Percentiles rank a stretch among this genome's conserved stretches.
phyloP scores from a whole-genome alignment of 495 filamentous ascomycete genomes.

The Cetradonia linearis region DNA sequence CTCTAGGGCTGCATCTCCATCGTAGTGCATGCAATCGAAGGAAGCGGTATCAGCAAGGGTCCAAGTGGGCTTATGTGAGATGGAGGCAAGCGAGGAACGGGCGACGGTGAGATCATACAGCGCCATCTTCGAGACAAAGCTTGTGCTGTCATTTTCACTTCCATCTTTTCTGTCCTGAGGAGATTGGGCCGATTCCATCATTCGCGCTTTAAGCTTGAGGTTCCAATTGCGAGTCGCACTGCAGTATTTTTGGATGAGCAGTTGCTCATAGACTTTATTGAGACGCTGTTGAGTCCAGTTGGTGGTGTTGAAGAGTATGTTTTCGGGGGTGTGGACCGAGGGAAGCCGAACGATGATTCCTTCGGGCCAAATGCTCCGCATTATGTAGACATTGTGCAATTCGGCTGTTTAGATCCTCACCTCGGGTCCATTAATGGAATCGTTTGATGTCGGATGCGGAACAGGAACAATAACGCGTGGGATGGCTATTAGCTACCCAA shows the following conservation, averaged over 20 bases:
- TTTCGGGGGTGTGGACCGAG: background rate
- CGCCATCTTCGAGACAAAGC: slow-evolving; percentile 3
- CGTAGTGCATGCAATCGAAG: slow-evolving; percentile 16
- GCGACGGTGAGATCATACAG: slow-evolving; percentile 8
- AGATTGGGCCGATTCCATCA: background rate
- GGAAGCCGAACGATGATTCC: background rate
- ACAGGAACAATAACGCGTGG: background rate
- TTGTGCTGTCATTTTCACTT: background rate
- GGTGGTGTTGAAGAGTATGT: background rate
- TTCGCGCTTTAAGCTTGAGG: background rate
- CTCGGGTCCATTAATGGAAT: background rate
- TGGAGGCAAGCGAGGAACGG: background rate
- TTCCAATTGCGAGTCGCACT: background rate
- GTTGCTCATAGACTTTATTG: background rate
- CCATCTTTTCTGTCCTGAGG: background rate
- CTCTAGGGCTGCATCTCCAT: slow-evolving; percentile 8
- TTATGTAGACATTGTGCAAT: background rate
- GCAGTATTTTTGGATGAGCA: background rate
- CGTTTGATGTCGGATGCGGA: slow-evolving; percentile 2
- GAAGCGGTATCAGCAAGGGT: slow-evolving; percentile 7
- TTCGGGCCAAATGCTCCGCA: background rate
- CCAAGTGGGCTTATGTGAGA: slow-evolving; percentile 3
- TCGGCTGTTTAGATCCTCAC: background rate
- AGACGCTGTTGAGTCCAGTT: background rate
- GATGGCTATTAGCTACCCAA: background rate